Conservation (phyloP, 805 yeast genomes). For the Saturnispora saitoi region DNA sequence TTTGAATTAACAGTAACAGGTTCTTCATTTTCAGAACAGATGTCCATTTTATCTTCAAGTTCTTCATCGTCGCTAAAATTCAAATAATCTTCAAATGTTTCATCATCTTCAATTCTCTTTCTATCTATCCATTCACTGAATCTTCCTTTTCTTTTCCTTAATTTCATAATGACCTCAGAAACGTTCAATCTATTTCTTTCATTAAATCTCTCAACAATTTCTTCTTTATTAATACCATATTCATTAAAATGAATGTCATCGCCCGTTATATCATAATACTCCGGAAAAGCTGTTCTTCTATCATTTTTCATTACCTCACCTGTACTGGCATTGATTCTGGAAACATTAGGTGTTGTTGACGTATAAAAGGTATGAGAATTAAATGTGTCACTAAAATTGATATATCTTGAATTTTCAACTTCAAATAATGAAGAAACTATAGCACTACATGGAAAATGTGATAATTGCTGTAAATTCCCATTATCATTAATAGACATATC, state of each 20-base stretch:
- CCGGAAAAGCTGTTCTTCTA: constrained; percentile 28
- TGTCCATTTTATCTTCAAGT: constrained; percentile 22
- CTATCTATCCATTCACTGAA: constrained; percentile 72
- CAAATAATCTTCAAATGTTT: constrained; percentile 30
- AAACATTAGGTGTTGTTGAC: constrained; percentile 22
- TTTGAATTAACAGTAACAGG: constrained; percentile 6
- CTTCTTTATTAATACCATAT: constrained; percentile 17
- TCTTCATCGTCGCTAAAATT: constrained; percentile 27
- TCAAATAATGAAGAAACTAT: constrained; percentile 63
- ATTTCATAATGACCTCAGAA: constrained; percentile 46
- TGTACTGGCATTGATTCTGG: constrained; percentile 36
- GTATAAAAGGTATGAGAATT: constrained; percentile 36
- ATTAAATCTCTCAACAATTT: constrained; percentile 10
- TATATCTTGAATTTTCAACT: constrained; percentile 50
- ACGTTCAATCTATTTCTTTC: constrained; percentile 23
- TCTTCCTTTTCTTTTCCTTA: constrained; percentile 72
- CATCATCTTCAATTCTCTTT: constrained; percentile 33
- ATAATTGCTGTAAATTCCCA: constrained; percentile 37
- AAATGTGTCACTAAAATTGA: constrained; percentile 37
- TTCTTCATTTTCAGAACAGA: constrained; percentile 4
- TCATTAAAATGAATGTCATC: constrained; percentile 18
- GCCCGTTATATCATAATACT: constrained; percentile 35
- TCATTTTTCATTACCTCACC: constrained; percentile 43
- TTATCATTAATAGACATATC: constrained; percentile 51
- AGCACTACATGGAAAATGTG: constrained; percentile 73